A percentile compares a stretch with the other conserved stretches of the same genome.
These are phyloP conservation scores for Forsythia viridissima DNA, from an alignment of 257 asterid genomes.

Conservation along the genomic window DNA sequence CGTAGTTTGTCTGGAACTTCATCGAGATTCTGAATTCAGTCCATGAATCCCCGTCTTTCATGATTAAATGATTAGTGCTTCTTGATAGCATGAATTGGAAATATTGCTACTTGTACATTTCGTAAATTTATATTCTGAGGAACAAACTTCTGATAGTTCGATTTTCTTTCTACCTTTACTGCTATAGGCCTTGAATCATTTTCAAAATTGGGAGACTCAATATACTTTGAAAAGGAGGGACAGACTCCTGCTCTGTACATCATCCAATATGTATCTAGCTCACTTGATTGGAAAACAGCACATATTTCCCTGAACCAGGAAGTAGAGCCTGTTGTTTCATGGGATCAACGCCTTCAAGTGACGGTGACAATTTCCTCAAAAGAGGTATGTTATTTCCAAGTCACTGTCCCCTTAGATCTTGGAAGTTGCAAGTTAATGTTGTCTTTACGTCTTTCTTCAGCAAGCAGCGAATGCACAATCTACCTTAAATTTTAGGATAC, in stretches of 20 bases:
- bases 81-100: neutral
- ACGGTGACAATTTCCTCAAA: conserved; percentile 41
- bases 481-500: conserved; percentile 62
- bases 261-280: conserved; percentile 77
- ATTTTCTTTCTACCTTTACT: neutral
- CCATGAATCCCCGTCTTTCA: neutral
- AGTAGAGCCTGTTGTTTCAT: conserved; percentile 57
- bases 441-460: conserved; percentile 30
- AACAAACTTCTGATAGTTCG: neutral
- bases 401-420: neutral
- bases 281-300: conserved; percentile 64
- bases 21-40: neutral
- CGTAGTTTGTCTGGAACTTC: neutral
- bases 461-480: conserved; percentile 33
- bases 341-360: conserved; percentile 64
- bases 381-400: conserved; percentile 26
- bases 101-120: neutral
- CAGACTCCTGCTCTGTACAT: conserved; percentile 57
- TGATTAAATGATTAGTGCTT: neutral
- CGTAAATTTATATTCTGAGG: neutral
- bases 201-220: conserved; percentile 90
- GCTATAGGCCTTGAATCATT: conserved; percentile 75
- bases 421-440: neutral
- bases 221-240: conserved; percentile 84
- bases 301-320: conserved; percentile 45